Conservation (phyloP, 2,329 filamentous ascomycete genomes). For the Xylariaceae sp. region DNA sequence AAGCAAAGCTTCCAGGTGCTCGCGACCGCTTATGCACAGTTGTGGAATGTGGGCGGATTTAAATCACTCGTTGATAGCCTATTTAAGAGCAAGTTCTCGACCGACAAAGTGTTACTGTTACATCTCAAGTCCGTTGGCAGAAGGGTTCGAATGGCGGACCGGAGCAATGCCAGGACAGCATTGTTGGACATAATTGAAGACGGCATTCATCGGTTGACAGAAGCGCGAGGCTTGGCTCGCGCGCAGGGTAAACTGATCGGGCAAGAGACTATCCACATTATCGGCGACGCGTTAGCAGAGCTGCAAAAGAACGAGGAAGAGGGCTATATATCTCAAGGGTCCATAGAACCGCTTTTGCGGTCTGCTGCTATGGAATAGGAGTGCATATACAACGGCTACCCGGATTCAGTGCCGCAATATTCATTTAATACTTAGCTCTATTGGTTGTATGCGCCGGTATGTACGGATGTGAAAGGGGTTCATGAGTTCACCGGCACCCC, state of each 20-base stretch:
- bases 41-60: slow-evolving; percentile 24
- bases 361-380: not conserved
- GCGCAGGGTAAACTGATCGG: slow-evolving; percentile 22
- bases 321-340: not conserved
- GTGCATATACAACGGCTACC: not conserved
- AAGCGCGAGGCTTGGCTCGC: slow-evolving; percentile 17
- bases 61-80: slow-evolving; percentile 24
- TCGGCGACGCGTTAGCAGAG: slow-evolving; percentile 25
- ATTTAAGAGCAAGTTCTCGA: slow-evolving; percentile 18
- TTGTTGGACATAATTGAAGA: slow-evolving; percentile 22
- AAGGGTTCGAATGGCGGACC: slow-evolving; percentile 13
- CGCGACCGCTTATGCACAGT: slow-evolving; percentile 25
- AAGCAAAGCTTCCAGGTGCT: slow-evolving; percentile 24
- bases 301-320: slow-evolving; percentile 5
- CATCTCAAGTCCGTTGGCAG: slow-evolving; percentile 26
- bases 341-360: not conserved
- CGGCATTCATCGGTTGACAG: slow-evolving; percentile 12
- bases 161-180: not conserved
- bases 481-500: no score
- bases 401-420: not conserved
- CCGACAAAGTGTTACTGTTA: slow-evolving; percentile 22
- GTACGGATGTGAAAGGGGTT: no score
- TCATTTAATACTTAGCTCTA: no score
- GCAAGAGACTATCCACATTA: slow-evolving; percentile 27
- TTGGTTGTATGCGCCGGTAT: no score